Conservation (phyloP, 306 rosid species). For the Betula pendula region DNA sequence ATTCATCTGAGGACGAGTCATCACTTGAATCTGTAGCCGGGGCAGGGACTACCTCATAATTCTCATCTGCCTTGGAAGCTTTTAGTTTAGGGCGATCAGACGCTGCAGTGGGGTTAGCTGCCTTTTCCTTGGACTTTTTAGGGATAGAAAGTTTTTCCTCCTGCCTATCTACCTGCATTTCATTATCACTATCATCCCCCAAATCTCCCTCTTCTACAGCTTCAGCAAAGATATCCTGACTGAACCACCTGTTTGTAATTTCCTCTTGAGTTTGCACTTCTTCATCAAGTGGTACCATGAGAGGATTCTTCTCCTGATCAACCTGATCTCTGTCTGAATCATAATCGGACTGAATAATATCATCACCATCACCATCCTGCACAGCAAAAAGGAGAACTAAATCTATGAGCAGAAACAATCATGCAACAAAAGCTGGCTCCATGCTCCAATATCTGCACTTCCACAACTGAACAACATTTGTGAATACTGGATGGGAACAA, state of each 20-base stretch:
- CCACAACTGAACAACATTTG: neutral
- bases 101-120: conserved; percentile 17
- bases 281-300: conserved; percentile 74
- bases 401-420: conserved; percentile 1
- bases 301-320: conserved; percentile 74
- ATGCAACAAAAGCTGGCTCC: neutral
- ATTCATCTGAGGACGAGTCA: conserved; percentile 71
- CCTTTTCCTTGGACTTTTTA: conserved; percentile 42
- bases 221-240: conserved; percentile 86
- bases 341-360: conserved; percentile 47
- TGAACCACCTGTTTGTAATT: conserved; percentile 74
- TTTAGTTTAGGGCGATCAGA: conserved; percentile 24
- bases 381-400: conserved; percentile 29
- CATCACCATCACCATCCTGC: conserved; percentile 64
- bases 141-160: conserved; percentile 34
- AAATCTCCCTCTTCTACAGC: conserved; percentile 75
- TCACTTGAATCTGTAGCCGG: conserved; percentile 83
- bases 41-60: conserved; percentile 82
- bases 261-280: conserved; percentile 76
- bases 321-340: conserved; percentile 72
- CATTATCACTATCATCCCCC: conserved; percentile 54
- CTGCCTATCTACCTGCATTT: conserved; percentile 56
- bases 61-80: conserved; percentile 45
- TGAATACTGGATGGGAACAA: neutral
- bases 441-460: neutral